These are phyloP conservation scores for Oryza coarctata DNA, from an alignment of 176 grass and related monocot genomes.

Conservation along the genomic window DNA sequence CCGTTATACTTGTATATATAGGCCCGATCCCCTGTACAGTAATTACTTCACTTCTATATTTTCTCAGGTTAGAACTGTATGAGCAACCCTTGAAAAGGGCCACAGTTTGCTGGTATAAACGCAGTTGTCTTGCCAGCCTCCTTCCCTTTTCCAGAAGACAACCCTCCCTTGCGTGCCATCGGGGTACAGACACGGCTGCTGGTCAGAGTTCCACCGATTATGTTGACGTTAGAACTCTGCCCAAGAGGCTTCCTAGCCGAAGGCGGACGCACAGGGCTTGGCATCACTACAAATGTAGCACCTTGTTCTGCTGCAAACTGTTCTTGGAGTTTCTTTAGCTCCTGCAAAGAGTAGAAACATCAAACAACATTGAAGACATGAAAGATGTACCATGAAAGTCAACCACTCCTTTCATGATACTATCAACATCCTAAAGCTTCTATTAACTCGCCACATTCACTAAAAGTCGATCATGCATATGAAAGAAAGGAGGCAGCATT, in stretches of 20 bases:
- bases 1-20: too few relatives aligned
- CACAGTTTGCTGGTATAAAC: constrained; percentile 65
- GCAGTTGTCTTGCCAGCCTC: constrained; percentile 34
- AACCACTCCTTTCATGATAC: neutral
- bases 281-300: constrained; percentile 53
- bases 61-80: constrained; percentile 39
- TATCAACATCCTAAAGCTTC: neutral
- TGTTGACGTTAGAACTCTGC: constrained; percentile 75
- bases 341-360: constrained; percentile 50
- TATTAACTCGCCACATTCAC: neutral
- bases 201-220: constrained; percentile 51
- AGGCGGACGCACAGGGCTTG: constrained; percentile 65
- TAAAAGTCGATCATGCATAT: neutral
- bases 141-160: constrained; percentile 62
- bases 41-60: too few relatives aligned
- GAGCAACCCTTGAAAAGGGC: constrained; percentile 67
- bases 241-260: constrained; percentile 74
- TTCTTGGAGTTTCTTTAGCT: constrained; percentile 82
- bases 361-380: neutral
- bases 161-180: constrained; percentile 44
- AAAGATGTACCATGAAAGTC: neutral
- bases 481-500: neutral
- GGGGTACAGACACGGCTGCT: constrained; percentile 49
- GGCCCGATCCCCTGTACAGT: too few relatives aligned
- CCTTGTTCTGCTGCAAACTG: constrained; percentile 75